Base-by-base conservation (phyloP, 2,329 filamentous ascomycete species). In the Pseudonectria buxi region DNA sequence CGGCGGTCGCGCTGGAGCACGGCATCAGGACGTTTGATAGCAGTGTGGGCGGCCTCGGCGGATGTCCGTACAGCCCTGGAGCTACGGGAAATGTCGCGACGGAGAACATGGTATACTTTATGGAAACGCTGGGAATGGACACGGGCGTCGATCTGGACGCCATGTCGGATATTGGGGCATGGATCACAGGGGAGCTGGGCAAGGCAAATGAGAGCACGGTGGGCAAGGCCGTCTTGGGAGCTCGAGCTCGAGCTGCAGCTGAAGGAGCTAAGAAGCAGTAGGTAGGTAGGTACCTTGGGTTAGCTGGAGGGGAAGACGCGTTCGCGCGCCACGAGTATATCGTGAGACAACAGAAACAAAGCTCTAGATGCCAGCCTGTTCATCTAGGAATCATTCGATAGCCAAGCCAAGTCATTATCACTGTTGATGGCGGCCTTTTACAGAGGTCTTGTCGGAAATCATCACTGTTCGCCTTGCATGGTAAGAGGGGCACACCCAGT, bases 1-100 rank as follows among this genome's bases (percentile, higher is more conserved):
- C 81, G 5, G 78, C 85, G 10, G 79, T 89, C 1, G 80, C 81
- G 26, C 72, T 92, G 22, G 82, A 86, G 54, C 77, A 84, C 47
- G 87, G 87, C 0, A 74, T 94, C 27, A 67, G 84, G 24, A 84
- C 76, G 0, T 92, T 94, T 55, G 87, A 94, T 54, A 77, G 76
- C 45, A 85, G 83, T 35, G 83, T 94, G 1, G 84, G 77, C 3
- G 87, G 87, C 0, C 67, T 94, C 1, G 87, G 87, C 2, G 87
- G 87, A 0, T 94, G 87, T 55, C 87, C 87, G 0, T 94, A 86
- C 55, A 85, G 81, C 43, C 86, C 86, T 1, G 87, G 87, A 0
- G 86, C 86, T 1, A 92, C 86, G 27, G 87, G 87, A 2, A 94
- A 94, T 56, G 84, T 90, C 10, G 80, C 84, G 1, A 89, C 86